Conservation (phyloP, 2,329 filamentous ascomycete species). For the Calycina herbarum region DNA sequence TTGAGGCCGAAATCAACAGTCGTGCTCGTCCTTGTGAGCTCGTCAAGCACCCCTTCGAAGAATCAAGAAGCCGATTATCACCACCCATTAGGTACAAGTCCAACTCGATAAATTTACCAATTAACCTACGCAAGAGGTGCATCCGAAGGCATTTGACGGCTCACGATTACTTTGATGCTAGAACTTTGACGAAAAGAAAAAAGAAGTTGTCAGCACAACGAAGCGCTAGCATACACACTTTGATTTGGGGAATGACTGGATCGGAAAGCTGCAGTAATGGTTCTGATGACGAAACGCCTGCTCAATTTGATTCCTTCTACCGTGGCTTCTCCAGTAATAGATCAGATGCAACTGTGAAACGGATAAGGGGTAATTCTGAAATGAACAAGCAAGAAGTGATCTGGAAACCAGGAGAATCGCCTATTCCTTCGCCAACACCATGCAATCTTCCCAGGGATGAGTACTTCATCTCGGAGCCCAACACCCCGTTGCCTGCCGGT, state of each 20-base stretch:
- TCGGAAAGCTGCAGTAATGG: background rate
- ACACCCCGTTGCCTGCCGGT: conserved; percentile 3
- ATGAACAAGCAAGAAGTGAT: conserved; percentile 31
- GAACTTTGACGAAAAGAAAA: background rate
- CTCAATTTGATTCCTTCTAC: background rate
- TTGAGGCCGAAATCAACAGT: conserved; percentile 21
- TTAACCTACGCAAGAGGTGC: background rate
- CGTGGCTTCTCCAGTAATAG: conserved; percentile 13
- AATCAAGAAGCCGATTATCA: background rate
- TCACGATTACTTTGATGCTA: conserved; percentile 2
- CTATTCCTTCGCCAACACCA: background rate
- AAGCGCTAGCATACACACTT: background rate
- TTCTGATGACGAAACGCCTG: conserved; percentile 4
- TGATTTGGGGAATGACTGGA: background rate
- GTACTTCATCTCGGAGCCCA: conserved; percentile 8
- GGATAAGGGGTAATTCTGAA: conserved; percentile 5
- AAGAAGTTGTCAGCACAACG: background rate
- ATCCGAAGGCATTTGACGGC: background rate
- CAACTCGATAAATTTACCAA: background rate
- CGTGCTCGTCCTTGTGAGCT: background rate
- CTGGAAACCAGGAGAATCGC: conserved; percentile 25
- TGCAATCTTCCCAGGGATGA: conserved; percentile 18
- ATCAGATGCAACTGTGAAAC: conserved; percentile 5
- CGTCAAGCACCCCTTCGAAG: background rate
- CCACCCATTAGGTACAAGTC: background rate